Evolutionary conservation across 805 yeast species (phyloP), one percentile per base, ranked within the genome.

Genomic region (Yamadazyma nakazawae): DNA sequence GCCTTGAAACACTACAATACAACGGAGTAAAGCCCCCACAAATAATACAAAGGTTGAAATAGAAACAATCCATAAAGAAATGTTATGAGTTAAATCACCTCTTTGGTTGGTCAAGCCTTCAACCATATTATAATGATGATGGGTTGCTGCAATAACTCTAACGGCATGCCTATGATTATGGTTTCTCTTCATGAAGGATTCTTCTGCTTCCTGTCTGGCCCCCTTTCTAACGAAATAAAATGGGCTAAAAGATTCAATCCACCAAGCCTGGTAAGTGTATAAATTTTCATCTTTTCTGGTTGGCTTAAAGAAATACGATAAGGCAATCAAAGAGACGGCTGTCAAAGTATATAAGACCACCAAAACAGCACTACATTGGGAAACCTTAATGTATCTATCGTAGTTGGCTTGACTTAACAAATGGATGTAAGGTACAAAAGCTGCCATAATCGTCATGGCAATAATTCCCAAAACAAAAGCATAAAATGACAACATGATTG

Each of bases 251-350:
- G 80, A 74, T 60, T 82, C 81, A 57, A 86, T 81, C 94, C 94
- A 86, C 77, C 84, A 82, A 32, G 95, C 88, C 59, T 81, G 87
- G 60, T 80, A 85, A 52, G 81, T 80, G 55, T 78, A 74, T 32
- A 82, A 70, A 35, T 66, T 60, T 51, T 72, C 75, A 49, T 80
- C 81, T 32, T 64, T 67, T 28, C 67, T 48, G 9, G 86, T 78
- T 16, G 88, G 81, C 50, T 77, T 76, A 55, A 82, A 66, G 36
- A 75, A 48, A 57, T 68, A 85, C 1, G 90, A 80, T 39, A 76
- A 60, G 0, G 60, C 57, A 24, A 83, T 67, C 56, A 85, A 69
- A 7, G 60, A 41, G 39, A 79, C 59, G 2, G 90, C 80, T 1
- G 80, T 60, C 37, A 76, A 61, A 2, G 87, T 77, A 60, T 84